Evolutionary conservation across 345 rosid genomes (phyloP), one percentile per base, ranked within the genome.

Genomic region (Eucalyptus shirleyi): DNA sequence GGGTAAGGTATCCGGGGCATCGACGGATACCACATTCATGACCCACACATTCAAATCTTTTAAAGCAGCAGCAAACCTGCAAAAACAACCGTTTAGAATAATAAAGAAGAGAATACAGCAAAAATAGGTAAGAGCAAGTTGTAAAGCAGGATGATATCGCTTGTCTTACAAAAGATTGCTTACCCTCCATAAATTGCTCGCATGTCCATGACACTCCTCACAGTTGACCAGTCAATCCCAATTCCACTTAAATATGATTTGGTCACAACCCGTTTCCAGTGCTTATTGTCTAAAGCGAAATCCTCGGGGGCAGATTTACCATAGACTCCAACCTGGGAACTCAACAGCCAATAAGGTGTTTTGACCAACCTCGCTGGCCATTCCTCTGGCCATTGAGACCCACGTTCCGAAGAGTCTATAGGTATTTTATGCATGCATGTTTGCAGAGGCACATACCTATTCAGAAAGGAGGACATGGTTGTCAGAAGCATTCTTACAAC

Each of bases 141-240:
- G 30, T 18, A 32, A 28, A 55, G 44, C 24, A 15, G 65, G 50
- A 53, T 9, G 18, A 32, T 50, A 47, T n/a, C 60, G 12, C 87
- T 47, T 17, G 59, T 82, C 19, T 28, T 28, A 82, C 34, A 44
- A 65, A 34, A 47, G 26, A 37, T 42, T 65, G 88, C 96, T 94
- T 95, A 96, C 99, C 99, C 99, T 94, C 99, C 99, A 88, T 98
- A 98, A 88, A 96, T 92, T 85, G 99, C 90, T 92, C 96, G 95
- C 99, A 98, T 97, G 98, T 97, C 99, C 99, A 98, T 98, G 90
- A 94, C 98, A 92, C 95, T 97, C 90, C 99, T 94, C 88, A 97
- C 98, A 50, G 92, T 32, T 89, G 94, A 93, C 99, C 99, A 97
- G 93, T 96, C 94, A 87, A 98, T 94, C 88, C 99, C 99, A 88